A percentile compares a stretch with the other conserved stretches of the same genome.
These are phyloP conservation scores for Dalbergia oliveri DNA, from an alignment of 306 rosid genomes.

Conservation along the genomic window DNA sequence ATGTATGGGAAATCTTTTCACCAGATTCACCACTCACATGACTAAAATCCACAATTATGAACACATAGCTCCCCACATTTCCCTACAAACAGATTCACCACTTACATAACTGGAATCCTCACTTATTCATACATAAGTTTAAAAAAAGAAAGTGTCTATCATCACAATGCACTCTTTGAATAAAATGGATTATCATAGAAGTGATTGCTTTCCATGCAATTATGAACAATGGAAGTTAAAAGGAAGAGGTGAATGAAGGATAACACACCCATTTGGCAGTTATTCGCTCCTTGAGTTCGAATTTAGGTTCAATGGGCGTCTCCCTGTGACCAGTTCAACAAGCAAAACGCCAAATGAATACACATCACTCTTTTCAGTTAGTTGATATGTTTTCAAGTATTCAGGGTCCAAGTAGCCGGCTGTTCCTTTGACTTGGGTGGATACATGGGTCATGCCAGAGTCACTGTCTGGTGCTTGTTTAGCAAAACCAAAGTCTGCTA, in stretches of 20 bases:
- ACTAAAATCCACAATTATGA: too few relatives aligned
- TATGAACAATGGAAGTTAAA: background rate
- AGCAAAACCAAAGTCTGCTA: constrained; percentile 97
- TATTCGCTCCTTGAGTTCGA: constrained; percentile 74
- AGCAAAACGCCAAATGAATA: constrained; percentile 93
- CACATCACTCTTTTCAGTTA: constrained; percentile 97
- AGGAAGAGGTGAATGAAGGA: constrained; percentile 39
- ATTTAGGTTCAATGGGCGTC: constrained; percentile 95
- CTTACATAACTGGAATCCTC: too few relatives aligned
- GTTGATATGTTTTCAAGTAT: constrained; percentile 90
- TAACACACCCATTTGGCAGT: constrained; percentile 84
- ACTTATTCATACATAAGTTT: too few relatives aligned
- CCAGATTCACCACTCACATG: too few relatives aligned
- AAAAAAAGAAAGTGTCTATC: too few relatives aligned
- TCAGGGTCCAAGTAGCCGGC: constrained; percentile 99
- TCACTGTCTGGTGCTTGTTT: constrained; percentile 89
- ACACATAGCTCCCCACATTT: too few relatives aligned
- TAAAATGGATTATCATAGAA: background rate
- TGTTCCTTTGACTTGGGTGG: constrained; percentile 97
- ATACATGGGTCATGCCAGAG: constrained; percentile 89
- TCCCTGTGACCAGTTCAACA: constrained; percentile 91
- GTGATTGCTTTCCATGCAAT: background rate
- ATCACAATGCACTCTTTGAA: background rate
- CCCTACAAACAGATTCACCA: too few relatives aligned
- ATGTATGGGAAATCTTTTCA: too few relatives aligned